Evolutionary conservation across 106 monocot species (phyloP), one percentile per base, ranked within the genome.

Genomic region (Gastrodia elata): DNA sequence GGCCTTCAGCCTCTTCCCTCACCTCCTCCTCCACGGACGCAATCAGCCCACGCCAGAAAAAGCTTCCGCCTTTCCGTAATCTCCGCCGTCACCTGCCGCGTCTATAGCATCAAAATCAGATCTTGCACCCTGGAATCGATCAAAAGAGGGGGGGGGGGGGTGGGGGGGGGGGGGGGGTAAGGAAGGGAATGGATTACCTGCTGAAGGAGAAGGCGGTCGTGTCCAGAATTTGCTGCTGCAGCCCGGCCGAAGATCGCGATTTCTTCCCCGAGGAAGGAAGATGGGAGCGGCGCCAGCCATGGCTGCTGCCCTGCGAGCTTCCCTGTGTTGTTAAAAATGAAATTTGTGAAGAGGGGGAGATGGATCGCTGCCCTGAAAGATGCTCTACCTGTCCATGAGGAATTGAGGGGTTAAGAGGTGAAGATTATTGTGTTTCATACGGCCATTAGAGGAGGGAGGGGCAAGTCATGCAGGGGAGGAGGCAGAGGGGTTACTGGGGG

Each of bases 381-480:
- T 25, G 13, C 1, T 25, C 2, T 10, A 69, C 69, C 69, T 69
- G 69, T 40, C 35, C n/a, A 25, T 39, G 69, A 69, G 22, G 79
- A 65, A 61, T 56, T 75, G 83, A 49, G 49, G 44, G 33, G 75
- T 35, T 80, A 83, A 74, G 75, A 85, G 80, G 72, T 39, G 81
- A 74, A 78, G 77, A 79, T 86, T 71, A n/a, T 71, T 83, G 90
- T 30, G 84, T 80, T 76, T 87, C 86, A 75, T n/a, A 90, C 90
- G 72, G 87, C 86, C 86, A 87, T 87, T 2, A 5, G 38, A 28
- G 55, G 30, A 18, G 72, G 73, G 0, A 18, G 58, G 39, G 46
- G 6, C 10, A 27, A 36, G 73, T 52, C 18, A 18, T 32, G 46
- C 55, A 46, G 42, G 11, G 25, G 73, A 52, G 67, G 46, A 26